Conservation (phyloP, 345 rosid genomes). For the Aegle marmelos region DNA sequence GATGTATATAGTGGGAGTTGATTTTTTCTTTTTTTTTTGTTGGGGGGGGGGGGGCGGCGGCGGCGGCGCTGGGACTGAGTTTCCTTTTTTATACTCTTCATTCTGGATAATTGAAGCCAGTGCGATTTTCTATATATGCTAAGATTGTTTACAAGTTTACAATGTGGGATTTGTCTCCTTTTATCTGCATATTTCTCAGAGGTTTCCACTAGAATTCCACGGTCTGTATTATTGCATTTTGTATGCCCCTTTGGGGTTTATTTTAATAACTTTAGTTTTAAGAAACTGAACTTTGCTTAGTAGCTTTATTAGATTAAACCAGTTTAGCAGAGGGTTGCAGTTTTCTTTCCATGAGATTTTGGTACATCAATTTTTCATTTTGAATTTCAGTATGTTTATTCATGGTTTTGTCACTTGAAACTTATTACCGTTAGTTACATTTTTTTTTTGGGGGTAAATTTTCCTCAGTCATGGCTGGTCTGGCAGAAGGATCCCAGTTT, state of each 20-base stretch:
- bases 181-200: not conserved
- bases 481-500: conserved; percentile 42
- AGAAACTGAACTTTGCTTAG: not conserved
- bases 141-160: not conserved
- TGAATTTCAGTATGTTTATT: not conserved
- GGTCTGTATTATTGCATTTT: not conserved
- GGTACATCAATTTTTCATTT: not conserved
- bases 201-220: not conserved
- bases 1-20: not conserved
- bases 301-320: not conserved
- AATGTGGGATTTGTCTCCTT: not conserved
- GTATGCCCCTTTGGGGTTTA: not conserved
- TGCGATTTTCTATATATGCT: not conserved
- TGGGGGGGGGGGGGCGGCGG: too few species aligned
- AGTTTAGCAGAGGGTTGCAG: not conserved
- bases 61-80: too few species aligned
- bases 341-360: not conserved
- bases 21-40: too few species aligned
- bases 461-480: conserved; percentile 42
- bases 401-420: not conserved
- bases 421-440: not conserved
- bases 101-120: not conserved
- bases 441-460: not conserved
- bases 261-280: not conserved
- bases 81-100: not conserved